These are phyloP conservation scores for Aspergillus fumigatus DNA, from an alignment of 2,329 filamentous ascomycete species.

Conservation along the genomic window DNA sequence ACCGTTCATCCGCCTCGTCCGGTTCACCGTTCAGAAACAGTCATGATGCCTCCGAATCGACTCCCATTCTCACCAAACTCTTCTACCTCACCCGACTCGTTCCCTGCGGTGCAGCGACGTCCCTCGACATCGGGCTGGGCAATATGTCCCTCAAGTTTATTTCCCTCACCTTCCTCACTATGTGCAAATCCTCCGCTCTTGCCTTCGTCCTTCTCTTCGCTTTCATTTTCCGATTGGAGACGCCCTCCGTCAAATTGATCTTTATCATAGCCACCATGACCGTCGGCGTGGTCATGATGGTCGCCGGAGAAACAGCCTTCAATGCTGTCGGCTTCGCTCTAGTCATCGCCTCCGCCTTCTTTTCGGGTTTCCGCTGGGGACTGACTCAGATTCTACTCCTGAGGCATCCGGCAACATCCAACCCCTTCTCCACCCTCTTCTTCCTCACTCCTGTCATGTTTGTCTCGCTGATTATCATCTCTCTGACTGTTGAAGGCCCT, in stretches of 20 bases:
- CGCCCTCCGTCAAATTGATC: constrained; percentile 78
- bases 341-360: constrained; percentile 89
- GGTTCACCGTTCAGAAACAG: constrained; percentile 41
- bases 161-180: constrained; percentile 94
- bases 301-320: constrained; percentile 90
- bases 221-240: constrained; percentile 87
- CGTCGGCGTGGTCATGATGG: constrained; percentile 93
- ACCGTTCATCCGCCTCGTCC: constrained; percentile 15
- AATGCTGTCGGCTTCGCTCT: constrained; percentile 80
- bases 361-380: constrained; percentile 96
- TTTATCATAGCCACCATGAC: constrained; percentile 91
- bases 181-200: constrained; percentile 97
- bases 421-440: constrained; percentile 95
- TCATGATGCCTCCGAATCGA: constrained; percentile 40
- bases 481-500: constrained; percentile 81
- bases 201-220: constrained; percentile 95
- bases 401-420: constrained; percentile 88
- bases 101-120: constrained; percentile 87
- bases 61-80: constrained; percentile 71
- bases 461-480: constrained; percentile 69
- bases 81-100: constrained; percentile 92
- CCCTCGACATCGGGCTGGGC: constrained; percentile 89
- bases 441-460: constrained; percentile 99
- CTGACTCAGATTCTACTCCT: constrained; percentile 95
- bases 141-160: constrained; percentile 97